These are phyloP conservation scores for Carpinus viminea DNA, from an alignment of 306 rosid genomes.

Conservation along the genomic window DNA sequence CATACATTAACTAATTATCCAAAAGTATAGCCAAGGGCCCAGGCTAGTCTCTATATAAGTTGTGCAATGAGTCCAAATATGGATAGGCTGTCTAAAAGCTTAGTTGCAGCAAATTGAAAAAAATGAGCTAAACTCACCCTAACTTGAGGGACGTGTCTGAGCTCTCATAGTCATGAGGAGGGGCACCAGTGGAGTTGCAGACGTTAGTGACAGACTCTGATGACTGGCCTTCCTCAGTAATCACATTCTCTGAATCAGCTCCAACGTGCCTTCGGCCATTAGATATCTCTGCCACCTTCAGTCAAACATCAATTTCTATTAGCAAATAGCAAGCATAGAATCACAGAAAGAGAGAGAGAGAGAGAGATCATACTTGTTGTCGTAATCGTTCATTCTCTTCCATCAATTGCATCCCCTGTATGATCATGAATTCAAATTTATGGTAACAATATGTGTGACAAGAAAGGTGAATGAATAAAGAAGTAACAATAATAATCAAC, in stretches of 20 bases:
- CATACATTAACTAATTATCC: not conserved
- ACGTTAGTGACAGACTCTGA: conserved; percentile 73
- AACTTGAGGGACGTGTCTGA: conserved; percentile 84
- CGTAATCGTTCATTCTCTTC: conserved; percentile 78
- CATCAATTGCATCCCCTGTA: conserved; percentile 64
- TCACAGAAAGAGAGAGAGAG: not conserved
- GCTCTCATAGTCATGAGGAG: conserved; percentile 70
- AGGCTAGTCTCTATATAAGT: not conserved
- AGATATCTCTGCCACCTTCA: conserved; percentile 43
- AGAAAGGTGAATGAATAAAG: no score
- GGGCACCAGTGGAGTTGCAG: conserved; percentile 55
- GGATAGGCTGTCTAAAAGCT: not conserved
- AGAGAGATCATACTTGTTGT: conserved; percentile 47
- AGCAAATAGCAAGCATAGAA: conserved; percentile 9
- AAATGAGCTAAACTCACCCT: conserved; percentile 51
- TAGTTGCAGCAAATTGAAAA: not conserved
- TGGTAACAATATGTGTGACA: no score
- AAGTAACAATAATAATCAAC: no score
- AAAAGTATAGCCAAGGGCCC: not conserved
- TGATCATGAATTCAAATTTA: not conserved
- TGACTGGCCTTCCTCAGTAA: conserved; percentile 79
- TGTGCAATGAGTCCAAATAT: not conserved
- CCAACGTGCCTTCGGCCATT: conserved; percentile 34
- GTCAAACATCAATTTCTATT: conserved; percentile 6
- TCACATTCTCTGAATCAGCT: conserved; percentile 42